phyloP scores from a whole-genome alignment of 768 basidiomycete species.

The Mrakia blollopis region DNA sequence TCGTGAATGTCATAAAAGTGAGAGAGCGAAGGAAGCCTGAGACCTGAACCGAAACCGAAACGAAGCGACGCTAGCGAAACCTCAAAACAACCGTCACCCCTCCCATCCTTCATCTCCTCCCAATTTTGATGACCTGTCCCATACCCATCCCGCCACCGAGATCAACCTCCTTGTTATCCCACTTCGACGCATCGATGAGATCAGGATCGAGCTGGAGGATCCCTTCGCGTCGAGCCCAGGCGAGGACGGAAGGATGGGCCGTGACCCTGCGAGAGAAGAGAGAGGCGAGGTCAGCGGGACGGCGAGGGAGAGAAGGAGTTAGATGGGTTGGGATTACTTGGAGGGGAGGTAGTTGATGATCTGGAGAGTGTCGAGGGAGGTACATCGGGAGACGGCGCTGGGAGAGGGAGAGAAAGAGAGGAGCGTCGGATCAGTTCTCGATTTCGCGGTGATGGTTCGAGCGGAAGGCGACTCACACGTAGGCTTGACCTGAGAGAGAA shows the following conservation, averaged over 20 bases:
- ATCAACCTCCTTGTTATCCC: not conserved
- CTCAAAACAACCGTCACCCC: not conserved
- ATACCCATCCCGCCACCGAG: constrained; percentile 7
- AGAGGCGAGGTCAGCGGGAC: not conserved
- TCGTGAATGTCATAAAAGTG: no score
- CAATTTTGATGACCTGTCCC: constrained; percentile 2
- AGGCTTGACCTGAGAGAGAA: constrained; percentile 4
- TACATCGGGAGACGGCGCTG: constrained; percentile 20
- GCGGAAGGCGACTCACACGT: constrained; percentile 11
- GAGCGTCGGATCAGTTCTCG: not conserved
- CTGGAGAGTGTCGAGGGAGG: constrained; percentile 17
- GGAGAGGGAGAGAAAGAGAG: not conserved
- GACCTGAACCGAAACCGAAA: no score
- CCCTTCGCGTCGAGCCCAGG: not conserved
- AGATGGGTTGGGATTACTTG: not conserved
- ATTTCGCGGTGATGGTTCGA: not conserved
- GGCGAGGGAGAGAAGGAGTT: not conserved
- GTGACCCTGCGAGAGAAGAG: not conserved
- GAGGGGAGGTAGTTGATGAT: constrained; percentile 20
- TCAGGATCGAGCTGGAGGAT: not conserved
- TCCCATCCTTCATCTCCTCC: not conserved
- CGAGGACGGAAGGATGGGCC: not conserved
- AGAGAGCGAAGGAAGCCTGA: no score
- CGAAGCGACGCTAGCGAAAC: no score
- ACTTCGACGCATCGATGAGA: not conserved